Base-by-base conservation (phyloP, 2,329 filamentous ascomycete genomes). In the Cyanodermella asteris region DNA sequence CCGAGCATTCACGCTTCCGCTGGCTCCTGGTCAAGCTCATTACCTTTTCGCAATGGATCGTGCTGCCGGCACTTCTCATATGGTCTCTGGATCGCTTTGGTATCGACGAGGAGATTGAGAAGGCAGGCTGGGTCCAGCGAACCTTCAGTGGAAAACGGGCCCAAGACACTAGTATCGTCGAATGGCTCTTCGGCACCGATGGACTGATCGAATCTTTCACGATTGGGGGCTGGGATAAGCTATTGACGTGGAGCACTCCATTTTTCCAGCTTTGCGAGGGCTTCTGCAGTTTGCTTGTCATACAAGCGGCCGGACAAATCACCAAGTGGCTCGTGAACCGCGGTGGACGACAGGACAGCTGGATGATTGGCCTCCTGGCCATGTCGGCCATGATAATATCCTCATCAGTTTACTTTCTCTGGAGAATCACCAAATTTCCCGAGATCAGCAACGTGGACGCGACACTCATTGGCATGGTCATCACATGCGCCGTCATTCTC, bases 11-110 rank as follows among this genome's bases (percentile, higher is more conserved):
- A 25, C 66, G 71, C 43, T 56, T 87, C 42, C 66, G 82, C 41
- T 74, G 69, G 55, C 57, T 68, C 20, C 46, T 87, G 14, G 63
- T 75, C 35, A 61, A 68, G 38, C 40, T 74, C 22, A 60, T 91
- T 29, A 68, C 73, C 20, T 61, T 72, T 32, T 66, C 73, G 32
- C 87, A 94, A 59, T 91, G 77, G 71, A 49, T 93, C 31, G 60
- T 91, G 31, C 71, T 94, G 30, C 81, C 82, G 3, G 61, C 67
- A 13, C 61, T 97, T 34, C 60, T 94, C 42, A 91, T 97, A 43
- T 94, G 84, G 82, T 76, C 81, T 17, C 57, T 97, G 43, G 84
- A 87, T 49, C 78, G 87, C 39, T 94, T 94, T 49, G 90, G 82
- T 23, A 74, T 91, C 38, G 84, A 94, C 43, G 64, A 72, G n/a